These are phyloP conservation scores for Aspergillus uvarum DNA, from an alignment of 2,329 filamentous ascomycete species.

Conservation along the genomic window DNA sequence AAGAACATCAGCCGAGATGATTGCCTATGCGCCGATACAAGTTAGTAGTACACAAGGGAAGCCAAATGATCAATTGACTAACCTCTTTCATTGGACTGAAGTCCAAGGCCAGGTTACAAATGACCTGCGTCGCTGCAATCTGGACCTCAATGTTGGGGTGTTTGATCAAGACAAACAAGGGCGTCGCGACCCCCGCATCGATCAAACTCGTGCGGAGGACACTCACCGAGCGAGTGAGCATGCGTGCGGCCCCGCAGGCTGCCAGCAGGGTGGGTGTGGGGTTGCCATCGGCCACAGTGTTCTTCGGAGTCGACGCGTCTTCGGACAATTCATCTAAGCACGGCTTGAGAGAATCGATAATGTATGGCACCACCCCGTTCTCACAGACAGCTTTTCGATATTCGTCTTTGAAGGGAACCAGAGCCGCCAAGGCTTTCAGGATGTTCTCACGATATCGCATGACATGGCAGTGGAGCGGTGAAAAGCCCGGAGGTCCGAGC, in stretches of 20 bases:
- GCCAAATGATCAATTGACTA: conserved; percentile 21
- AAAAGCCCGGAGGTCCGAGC: conserved; percentile 62
- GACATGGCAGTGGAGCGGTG: conserved; percentile 64
- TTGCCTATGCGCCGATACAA: conserved; percentile 58
- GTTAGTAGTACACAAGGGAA: conserved; percentile 5
- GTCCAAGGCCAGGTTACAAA: conserved; percentile 82
- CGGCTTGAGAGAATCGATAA: conserved; percentile 77
- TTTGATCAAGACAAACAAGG: conserved; percentile 71
- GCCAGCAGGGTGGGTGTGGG: conserved; percentile 76
- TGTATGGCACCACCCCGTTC: conserved; percentile 74
- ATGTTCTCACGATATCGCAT: conserved; percentile 74
- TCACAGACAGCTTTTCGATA: conserved; percentile 81
- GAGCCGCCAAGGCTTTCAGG: conserved; percentile 75
- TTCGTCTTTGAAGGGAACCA: conserved; percentile 78
- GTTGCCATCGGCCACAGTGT: conserved; percentile 66
- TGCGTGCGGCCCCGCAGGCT: conserved; percentile 77
- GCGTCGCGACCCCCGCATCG: conserved; percentile 77
- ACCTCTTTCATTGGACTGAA: conserved; percentile 90
- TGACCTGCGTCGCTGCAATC: conserved; percentile 78
- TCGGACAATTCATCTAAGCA: conserved; percentile 39
- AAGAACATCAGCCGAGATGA: conserved; percentile 72
- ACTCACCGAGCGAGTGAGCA: conserved; percentile 80
- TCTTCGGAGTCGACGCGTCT: conserved; percentile 29
- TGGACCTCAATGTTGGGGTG: conserved; percentile 76
- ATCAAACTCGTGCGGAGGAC: conserved; percentile 82